These are phyloP conservation scores for Ajuga reptans DNA, from an alignment of 305 asterid genomes.

Conservation along the genomic window DNA sequence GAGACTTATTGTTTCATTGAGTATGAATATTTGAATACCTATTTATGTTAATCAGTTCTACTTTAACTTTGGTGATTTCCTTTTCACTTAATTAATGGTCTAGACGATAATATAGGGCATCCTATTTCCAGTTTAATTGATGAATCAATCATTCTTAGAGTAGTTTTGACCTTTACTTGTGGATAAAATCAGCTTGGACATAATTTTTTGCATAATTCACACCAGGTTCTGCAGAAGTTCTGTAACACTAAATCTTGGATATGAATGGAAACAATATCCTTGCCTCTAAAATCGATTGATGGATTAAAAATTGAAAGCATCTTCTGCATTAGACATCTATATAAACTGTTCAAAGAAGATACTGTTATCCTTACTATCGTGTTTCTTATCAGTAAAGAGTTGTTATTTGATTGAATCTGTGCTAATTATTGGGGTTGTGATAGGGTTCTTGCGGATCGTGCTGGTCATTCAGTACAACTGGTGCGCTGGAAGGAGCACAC, in stretches of 20 bases:
- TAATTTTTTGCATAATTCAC: neutral
- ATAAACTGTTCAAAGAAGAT: neutral
- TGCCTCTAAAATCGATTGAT: neutral
- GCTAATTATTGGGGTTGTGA: neutral
- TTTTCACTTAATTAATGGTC: neutral
- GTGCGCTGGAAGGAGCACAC: slow-evolving; percentile 82
- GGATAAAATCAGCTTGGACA: neutral
- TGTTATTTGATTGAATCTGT: neutral
- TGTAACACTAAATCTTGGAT: neutral
- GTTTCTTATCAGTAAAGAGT: neutral
- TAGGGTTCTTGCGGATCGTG: slow-evolving; percentile 92
- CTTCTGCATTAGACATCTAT: neutral
- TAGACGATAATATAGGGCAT: neutral
- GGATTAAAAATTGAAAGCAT: neutral
- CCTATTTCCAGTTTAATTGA: neutral
- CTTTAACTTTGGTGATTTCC: neutral
- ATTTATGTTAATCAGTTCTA: neutral
- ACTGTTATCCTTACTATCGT: neutral
- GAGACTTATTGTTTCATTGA: neutral
- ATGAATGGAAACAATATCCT: neutral
- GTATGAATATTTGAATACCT: neutral
- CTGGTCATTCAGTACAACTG: slow-evolving; percentile 81
- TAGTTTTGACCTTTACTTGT: neutral
- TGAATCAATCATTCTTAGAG: neutral
- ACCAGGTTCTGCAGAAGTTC: neutral